A percentile compares a stretch with the other conserved stretches of the same genome.
Evolutionary conservation across 768 basidiomycete genomes (phyloP).

Genomic region (Trametes coccinea): DNA sequence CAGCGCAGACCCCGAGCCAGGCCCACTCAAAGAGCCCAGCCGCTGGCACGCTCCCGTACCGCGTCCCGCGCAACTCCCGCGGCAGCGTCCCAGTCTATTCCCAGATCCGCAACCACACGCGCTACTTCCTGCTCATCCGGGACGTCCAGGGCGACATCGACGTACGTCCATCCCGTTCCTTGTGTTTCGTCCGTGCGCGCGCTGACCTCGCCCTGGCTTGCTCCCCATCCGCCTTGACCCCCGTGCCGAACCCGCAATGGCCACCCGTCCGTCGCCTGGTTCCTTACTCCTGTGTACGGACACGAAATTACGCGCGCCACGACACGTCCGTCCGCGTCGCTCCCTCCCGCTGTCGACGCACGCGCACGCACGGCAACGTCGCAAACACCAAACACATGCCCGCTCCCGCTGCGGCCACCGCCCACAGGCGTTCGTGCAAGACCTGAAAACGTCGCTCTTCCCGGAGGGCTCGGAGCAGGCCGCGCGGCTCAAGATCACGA

Average conservation of each 20-base stretch:
- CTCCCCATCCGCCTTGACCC: neutral
- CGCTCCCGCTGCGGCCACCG: neutral
- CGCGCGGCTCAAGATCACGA: conserved; percentile 48
- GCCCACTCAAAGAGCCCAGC: neutral
- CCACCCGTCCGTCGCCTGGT: neutral
- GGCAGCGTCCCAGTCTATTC: conserved; percentile 77
- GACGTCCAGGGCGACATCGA: conserved; percentile 66
- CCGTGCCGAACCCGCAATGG: no score
- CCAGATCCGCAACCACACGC: conserved; percentile 68
- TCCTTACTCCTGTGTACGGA: neutral
- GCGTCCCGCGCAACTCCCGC: conserved; percentile 63
- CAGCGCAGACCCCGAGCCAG: neutral
- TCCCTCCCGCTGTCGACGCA: neutral
- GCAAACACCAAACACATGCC: neutral
- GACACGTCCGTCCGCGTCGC: neutral
- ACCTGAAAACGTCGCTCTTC: conserved; percentile 56
- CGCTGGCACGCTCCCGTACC: conserved; percentile 42
- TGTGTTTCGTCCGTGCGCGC: conserved; percentile 6
- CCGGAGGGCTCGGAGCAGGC: conserved; percentile 45
- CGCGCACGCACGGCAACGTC: no score
- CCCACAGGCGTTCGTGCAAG: conserved; percentile 58
- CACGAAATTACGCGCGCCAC: neutral
- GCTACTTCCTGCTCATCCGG: conserved; percentile 57
- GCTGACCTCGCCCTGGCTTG: conserved; percentile 8
- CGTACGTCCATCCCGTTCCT: conserved; percentile 40